Percentiles rank a stretch among this genome's conserved stretches.
Conservation (phyloP, 495 filamentous ascomycete species). For the Trichoderma virens region DNA sequence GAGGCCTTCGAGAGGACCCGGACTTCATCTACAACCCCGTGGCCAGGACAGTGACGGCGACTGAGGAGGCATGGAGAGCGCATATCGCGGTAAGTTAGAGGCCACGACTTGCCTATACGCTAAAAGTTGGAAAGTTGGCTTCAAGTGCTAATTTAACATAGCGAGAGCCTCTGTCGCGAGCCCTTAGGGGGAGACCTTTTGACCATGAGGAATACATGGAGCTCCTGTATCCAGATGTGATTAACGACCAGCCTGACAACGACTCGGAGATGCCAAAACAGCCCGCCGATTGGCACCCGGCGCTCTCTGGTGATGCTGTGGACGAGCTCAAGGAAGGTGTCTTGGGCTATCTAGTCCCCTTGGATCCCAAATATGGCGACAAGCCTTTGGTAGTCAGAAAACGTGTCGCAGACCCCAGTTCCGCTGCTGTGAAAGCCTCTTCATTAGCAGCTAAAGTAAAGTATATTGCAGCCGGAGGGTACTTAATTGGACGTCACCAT, state of each 20-base stretch:
- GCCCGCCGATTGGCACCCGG: slow-evolving; percentile 59
- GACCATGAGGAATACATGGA: slow-evolving; percentile 46
- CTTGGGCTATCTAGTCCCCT: slow-evolving; percentile 88
- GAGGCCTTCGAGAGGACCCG: slow-evolving; percentile 41
- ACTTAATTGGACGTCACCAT: slow-evolving; percentile 83
- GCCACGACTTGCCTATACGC: neutral
- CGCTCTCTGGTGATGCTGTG: slow-evolving; percentile 70
- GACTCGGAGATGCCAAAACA: slow-evolving; percentile 68
- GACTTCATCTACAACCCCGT: slow-evolving; percentile 38
- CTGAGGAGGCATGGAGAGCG: slow-evolving; percentile 40
- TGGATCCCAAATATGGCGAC: slow-evolving; percentile 61
- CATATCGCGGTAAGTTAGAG: slow-evolving; percentile 35
- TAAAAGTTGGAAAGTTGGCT: no score
- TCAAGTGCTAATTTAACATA: slow-evolving; percentile 15
- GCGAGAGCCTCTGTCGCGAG: slow-evolving; percentile 42
- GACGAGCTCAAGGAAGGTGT: slow-evolving; percentile 86
- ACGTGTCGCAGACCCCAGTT: slow-evolving; percentile 54
- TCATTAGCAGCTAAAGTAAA: slow-evolving; percentile 48
- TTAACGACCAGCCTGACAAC: no score
- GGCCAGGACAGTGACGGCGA: slow-evolving; percentile 36
- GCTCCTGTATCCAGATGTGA: slow-evolving; percentile 41
- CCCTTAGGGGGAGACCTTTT: slow-evolving; percentile 38
- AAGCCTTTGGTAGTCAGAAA: slow-evolving; percentile 62
- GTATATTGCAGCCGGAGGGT: slow-evolving; percentile 65
- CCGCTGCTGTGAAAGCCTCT: slow-evolving; percentile 42